Percentiles rank a stretch among this genome's conserved stretches.
phyloP scores from a whole-genome alignment of 805 yeast genomes.

The Komagataella ulmi region DNA sequence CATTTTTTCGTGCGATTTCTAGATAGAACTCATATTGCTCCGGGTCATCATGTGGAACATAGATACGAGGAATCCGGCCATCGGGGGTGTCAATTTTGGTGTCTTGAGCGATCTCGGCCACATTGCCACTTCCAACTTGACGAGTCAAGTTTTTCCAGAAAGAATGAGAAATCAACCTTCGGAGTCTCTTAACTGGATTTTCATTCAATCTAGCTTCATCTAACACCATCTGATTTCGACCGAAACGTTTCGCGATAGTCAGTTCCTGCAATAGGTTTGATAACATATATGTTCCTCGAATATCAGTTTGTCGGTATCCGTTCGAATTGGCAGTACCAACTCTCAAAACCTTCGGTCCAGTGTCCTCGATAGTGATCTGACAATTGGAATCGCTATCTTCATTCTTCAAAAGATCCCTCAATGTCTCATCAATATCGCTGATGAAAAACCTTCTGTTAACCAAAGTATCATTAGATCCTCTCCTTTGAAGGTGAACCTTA shows the following conservation, averaged over 20 bases:
- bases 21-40: constrained; percentile 65
- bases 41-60: constrained; percentile 53
- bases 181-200: constrained; percentile 71
- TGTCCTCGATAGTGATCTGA: constrained; percentile 79
- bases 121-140: constrained; percentile 43
- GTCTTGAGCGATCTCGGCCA: constrained; percentile 63
- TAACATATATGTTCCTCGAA: constrained; percentile 83
- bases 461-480: constrained; percentile 43
- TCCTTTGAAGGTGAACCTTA: constrained; percentile 17
- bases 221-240: constrained; percentile 61
- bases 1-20: constrained; percentile 37
- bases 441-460: constrained; percentile 42
- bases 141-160: constrained; percentile 80
- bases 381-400: constrained; percentile 80
- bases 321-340: constrained; percentile 77
- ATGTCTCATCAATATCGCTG: constrained; percentile 60
- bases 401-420: constrained; percentile 49
- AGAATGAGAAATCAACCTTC: constrained; percentile 56
- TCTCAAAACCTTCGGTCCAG: constrained; percentile 70
- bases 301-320: constrained; percentile 60
- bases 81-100: constrained; percentile 57
- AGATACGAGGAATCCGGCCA: constrained; percentile 58
- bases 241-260: constrained; percentile 73
- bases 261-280: constrained; percentile 80
- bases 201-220: constrained; percentile 80